A percentile compares a stretch with the other conserved stretches of the same genome.
Conservation (phyloP, 805 yeast species). For the Candida oleophila region DNA sequence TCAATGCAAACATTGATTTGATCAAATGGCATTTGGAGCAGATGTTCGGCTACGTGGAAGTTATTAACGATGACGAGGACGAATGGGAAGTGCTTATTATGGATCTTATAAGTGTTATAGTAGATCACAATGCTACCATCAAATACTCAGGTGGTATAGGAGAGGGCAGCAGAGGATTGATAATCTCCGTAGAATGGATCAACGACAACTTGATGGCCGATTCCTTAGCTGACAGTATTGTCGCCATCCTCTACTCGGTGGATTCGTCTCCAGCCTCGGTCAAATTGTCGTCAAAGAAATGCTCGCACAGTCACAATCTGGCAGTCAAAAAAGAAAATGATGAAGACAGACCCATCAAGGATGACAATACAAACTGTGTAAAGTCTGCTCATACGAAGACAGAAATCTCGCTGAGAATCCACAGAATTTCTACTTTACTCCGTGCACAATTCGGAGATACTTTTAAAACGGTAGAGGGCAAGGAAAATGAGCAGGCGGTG, state of each 20-base stretch:
- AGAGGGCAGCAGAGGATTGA: constrained; percentile 19
- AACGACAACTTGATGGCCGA: constrained; percentile 82
- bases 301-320: constrained; percentile 40
- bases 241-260: constrained; percentile 86
- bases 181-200: constrained; percentile 82
- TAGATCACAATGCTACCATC: constrained; percentile 43
- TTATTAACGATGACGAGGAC: constrained; percentile 54
- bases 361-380: constrained; percentile 9
- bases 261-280: constrained; percentile 96
- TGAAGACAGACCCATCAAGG: constrained; percentile 7
- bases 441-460: constrained; percentile 88
- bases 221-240: constrained; percentile 89
- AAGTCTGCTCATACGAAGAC: constrained; percentile 24
- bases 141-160: constrained; percentile 9
- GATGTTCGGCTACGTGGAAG: constrained; percentile 87
- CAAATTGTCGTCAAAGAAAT: constrained; percentile 68
- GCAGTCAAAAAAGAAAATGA: constrained; percentile 18
- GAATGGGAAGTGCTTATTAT: constrained; percentile 45
- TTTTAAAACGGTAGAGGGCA: constrained; percentile 36
- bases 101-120: constrained; percentile 42
- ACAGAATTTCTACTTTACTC: constrained; percentile 60
- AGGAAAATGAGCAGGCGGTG: constrained; percentile 47
- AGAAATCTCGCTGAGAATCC: constrained; percentile 32
- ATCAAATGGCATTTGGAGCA: constrained; percentile 88
- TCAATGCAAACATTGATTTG: constrained; percentile 77